Conservation (phyloP, 228 moss, liverwort and hornwort genomes). For the Sphagnum fallax region DNA sequence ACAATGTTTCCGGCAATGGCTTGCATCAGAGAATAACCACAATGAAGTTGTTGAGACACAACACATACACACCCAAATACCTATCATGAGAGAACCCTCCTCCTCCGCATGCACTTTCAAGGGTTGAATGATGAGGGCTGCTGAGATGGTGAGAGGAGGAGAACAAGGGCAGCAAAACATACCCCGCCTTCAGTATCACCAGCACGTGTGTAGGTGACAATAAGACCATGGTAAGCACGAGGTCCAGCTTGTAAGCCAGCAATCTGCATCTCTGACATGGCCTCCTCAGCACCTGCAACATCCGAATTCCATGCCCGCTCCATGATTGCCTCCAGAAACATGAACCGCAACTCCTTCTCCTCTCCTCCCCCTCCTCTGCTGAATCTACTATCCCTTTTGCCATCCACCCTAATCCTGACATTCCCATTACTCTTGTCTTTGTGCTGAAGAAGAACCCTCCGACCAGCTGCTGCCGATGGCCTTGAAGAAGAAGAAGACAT, state of each 20-base stretch:
- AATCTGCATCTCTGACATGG: slow-evolving; percentile 71
- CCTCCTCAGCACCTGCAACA: slow-evolving; percentile 87
- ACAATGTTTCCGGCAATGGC: no score
- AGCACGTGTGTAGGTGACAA: slow-evolving; percentile 66
- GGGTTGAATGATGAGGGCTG: no score
- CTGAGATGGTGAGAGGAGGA: no score
- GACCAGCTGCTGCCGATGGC: slow-evolving; percentile 6
- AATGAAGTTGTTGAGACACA: no score
- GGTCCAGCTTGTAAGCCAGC: slow-evolving; percentile 88
- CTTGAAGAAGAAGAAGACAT: not conserved
- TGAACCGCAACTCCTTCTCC: slow-evolving; percentile 70
- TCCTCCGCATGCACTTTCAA: no score
- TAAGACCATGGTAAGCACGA: slow-evolving; percentile 77
- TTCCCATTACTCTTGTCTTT: slow-evolving; percentile 12
- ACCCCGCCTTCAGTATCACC: slow-evolving; percentile 86
- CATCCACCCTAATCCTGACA: slow-evolving; percentile 22
- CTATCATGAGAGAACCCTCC: no score
- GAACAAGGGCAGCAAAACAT: not conserved
- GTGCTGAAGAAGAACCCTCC: slow-evolving; percentile 6
- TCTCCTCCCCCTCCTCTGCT: slow-evolving; percentile 18
- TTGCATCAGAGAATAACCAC: no score
- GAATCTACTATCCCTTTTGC: slow-evolving; percentile 15
- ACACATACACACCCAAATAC: no score
- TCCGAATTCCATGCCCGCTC: slow-evolving; percentile 68
- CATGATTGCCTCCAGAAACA: slow-evolving; percentile 94